These are phyloP conservation scores for Rhazya stricta DNA, from an alignment of 257 asterid species.

Conservation along the genomic window DNA sequence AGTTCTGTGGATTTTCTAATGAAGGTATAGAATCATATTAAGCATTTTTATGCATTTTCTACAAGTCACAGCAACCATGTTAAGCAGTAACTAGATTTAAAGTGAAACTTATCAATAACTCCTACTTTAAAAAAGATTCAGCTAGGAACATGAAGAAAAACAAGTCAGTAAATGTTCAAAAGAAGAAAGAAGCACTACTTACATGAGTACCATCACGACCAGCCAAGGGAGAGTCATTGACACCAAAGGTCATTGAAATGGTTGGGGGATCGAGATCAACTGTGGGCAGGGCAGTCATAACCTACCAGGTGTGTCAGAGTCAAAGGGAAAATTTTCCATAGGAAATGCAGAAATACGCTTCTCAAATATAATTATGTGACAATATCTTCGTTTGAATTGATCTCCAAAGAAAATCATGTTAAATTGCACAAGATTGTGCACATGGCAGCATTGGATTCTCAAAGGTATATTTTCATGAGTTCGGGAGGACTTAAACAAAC, in stretches of 20 bases:
- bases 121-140: neutral
- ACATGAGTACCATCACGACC: slow-evolving; percentile 95
- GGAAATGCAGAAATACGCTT: neutral
- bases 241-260: slow-evolving; percentile 97
- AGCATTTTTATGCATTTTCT: neutral
- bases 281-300: slow-evolving; percentile 76
- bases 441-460: neutral
- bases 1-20: neutral
- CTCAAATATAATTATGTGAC: neutral
- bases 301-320: slow-evolving; percentile 41
- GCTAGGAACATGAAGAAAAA: neutral
- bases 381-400: neutral
- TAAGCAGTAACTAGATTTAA: neutral
- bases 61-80: neutral
- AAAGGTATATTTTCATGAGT: neutral
- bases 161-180: slow-evolving; percentile 2
- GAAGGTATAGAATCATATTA: neutral
- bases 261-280: slow-evolving; percentile 98
- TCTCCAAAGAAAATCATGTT: neutral
- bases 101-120: neutral
- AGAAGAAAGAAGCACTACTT: slow-evolving; percentile 27
- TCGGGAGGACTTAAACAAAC: neutral
- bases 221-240: slow-evolving; percentile 96
- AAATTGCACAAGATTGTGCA: neutral
- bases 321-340: neutral